Conservation (phyloP, 2,329 filamentous ascomycete species). For the Pseudocercospora cruenta region DNA sequence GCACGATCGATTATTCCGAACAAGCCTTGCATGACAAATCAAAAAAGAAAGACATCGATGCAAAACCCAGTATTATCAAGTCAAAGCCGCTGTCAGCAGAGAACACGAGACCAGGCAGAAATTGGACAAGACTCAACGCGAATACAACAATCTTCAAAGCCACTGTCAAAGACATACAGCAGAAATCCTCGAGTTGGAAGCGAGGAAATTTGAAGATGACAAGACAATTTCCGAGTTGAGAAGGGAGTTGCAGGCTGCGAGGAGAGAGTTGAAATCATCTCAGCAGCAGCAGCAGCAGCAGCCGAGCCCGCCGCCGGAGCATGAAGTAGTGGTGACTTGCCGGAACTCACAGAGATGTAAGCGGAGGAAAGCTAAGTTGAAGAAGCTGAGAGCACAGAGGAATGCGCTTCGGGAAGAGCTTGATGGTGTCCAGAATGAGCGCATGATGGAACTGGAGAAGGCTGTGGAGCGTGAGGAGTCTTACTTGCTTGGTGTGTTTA, state of each 20-base stretch:
- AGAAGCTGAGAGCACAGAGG: neutral
- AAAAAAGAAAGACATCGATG: no score
- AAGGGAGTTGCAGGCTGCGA: neutral
- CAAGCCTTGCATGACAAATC: no score
- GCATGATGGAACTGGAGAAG: neutral
- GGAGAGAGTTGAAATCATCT: neutral
- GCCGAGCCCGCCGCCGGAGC: neutral
- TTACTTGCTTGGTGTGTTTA: neutral
- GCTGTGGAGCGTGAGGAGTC: neutral
- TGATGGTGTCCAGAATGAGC: neutral
- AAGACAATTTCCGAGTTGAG: neutral
- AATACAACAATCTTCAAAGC: neutral
- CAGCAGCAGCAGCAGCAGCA: neutral
- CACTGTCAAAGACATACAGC: neutral
- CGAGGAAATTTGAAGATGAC: neutral
- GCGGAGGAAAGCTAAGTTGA: neutral
- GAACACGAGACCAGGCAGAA: neutral
- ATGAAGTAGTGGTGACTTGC: neutral
- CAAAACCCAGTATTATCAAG: neutral
- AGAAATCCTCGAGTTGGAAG: neutral
- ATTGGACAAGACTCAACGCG: neutral
- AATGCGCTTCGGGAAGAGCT: neutral
- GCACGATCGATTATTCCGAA: neutral
- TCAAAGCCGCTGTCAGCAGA: neutral
- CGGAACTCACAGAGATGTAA: neutral